A percentile compares a stretch with the other conserved stretches of the same genome.
phyloP scores from a whole-genome alignment of 176 grass and related monocot species.

The Hyparrhenia diplandra region DNA sequence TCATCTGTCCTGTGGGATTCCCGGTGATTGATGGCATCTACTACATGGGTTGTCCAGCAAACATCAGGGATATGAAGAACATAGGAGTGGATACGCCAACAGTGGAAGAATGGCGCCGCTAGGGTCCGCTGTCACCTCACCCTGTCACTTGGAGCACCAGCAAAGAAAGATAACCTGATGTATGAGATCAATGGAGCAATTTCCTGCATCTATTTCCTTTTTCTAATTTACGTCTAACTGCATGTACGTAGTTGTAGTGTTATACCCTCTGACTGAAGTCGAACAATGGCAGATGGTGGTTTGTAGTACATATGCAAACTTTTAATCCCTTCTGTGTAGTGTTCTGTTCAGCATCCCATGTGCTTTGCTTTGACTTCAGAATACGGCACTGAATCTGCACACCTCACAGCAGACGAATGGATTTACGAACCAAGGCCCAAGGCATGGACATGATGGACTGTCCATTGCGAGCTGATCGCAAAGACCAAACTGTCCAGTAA shows the following conservation, averaged over 20 bases:
- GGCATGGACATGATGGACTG: too few species aligned
- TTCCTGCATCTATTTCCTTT: neutral
- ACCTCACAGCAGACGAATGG: neutral
- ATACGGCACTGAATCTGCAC: neutral
- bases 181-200: too few species aligned
- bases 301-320: neutral
- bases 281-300: neutral
- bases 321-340: neutral
- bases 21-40: neutral
- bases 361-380: neutral
- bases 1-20: neutral
- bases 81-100: conserved; percentile 68
- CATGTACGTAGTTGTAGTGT: neutral
- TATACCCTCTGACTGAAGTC: neutral
- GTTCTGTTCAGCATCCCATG: neutral
- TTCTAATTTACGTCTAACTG: neutral
- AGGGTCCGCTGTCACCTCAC: neutral
- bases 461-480: too few species aligned
- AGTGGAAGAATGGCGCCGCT: conserved; percentile 68
- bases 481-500: too few species aligned
- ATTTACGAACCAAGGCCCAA: too few species aligned
- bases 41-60: conserved; percentile 44
- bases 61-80: conserved; percentile 85
- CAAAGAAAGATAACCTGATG: neutral
- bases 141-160: neutral